Evolutionary conservation across 164 flowering plant species (phyloP).

Genomic region (Nymphaea thermarum): DNA sequence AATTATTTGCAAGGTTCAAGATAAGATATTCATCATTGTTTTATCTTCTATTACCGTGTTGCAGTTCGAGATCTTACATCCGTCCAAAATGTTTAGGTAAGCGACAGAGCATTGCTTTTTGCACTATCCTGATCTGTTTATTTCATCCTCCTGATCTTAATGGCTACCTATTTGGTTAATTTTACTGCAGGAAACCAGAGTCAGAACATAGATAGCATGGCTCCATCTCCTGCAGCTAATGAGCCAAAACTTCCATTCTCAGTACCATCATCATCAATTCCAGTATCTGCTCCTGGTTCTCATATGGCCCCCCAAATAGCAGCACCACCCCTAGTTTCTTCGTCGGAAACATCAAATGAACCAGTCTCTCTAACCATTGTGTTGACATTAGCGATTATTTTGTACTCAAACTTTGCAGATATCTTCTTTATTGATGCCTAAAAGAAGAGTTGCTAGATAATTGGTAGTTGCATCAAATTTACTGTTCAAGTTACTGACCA

Average conservation of each 20-base stretch:
- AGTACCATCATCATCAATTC: conserved; percentile 2
- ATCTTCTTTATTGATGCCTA: no score
- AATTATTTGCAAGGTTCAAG: not conserved
- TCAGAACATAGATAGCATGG: not conserved
- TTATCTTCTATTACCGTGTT: not conserved
- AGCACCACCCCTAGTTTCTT: not conserved
- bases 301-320: not conserved
- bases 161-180: not conserved
- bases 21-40: not conserved
- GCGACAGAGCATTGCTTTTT: not conserved
- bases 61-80: conserved; percentile 7
- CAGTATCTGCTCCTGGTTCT: not conserved
- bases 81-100: conserved; percentile 9
- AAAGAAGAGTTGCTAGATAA: no score
- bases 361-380: no score
- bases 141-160: not conserved
- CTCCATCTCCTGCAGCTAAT: not conserved
- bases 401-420: no score
- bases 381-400: no score
- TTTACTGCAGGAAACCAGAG: conserved; percentile 6
- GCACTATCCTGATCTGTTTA: no score
- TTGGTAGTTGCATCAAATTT: no score
- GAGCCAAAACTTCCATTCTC: conserved; percentile 1
- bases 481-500: no score
- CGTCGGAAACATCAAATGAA: no score